phyloP scores from a whole-genome alignment of 768 basidiomycete genomes.

The Rhodotorula toruloides region DNA sequence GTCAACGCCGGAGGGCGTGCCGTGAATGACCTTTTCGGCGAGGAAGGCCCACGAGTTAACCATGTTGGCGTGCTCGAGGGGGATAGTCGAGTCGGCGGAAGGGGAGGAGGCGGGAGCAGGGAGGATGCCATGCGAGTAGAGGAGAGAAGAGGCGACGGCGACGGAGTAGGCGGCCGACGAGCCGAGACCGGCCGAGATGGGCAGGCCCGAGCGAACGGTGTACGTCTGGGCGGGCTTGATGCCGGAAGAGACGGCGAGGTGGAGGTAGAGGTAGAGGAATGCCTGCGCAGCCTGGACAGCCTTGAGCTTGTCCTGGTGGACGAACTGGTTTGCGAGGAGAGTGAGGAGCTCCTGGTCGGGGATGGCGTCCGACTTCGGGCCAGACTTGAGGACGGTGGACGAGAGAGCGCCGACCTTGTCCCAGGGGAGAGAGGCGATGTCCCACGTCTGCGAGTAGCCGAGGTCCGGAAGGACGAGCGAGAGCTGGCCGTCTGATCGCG shows the following conservation, averaged over 20 bases:
- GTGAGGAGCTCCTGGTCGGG: conserved; percentile 71
- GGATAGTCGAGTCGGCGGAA: conserved; percentile 52
- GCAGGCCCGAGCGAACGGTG: conserved; percentile 77
- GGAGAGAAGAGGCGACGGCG: conserved; percentile 72
- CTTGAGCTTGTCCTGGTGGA: conserved; percentile 19
- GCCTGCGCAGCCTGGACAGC: conserved; percentile 55
- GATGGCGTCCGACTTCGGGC: conserved; percentile 56
- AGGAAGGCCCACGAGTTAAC: conserved; percentile 93
- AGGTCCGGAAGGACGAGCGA: conserved; percentile 76
- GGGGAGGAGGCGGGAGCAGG: conserved; percentile 51
- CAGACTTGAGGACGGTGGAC: conserved; percentile 43
- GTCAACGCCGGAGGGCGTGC: conserved; percentile 94
- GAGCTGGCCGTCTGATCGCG: conserved; percentile 66
- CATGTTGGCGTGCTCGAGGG: conserved; percentile 67
- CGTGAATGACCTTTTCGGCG: conserved; percentile 91
- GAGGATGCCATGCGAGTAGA: conserved; percentile 70
- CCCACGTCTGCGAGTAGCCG: conserved; percentile 74
- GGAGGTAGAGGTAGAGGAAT: conserved; percentile 92
- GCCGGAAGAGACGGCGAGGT: conserved; percentile 47
- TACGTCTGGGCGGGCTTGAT: conserved; percentile 71
- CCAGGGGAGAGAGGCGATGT: conserved; percentile 72
- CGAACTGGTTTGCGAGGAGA: conserved; percentile 55
- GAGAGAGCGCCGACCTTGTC: conserved; percentile 46
- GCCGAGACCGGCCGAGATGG: conserved; percentile 90
- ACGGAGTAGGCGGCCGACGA: conserved; percentile 94